Base-by-base conservation (phyloP, 2,329 filamentous ascomycete species). In the Paraphaeosphaeria minitans region DNA sequence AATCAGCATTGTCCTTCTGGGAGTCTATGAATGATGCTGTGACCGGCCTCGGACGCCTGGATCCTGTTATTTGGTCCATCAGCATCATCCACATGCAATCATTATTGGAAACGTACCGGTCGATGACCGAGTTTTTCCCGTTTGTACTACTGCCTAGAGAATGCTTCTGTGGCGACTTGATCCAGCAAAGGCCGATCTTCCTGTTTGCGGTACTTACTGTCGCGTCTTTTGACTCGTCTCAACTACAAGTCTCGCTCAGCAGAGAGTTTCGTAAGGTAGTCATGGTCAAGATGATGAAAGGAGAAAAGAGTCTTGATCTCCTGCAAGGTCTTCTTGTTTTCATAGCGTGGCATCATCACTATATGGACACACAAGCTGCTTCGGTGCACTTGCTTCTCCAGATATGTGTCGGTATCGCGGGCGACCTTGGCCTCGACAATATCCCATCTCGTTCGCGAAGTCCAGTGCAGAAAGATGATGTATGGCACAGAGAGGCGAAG, bases 291-390 rank as follows among this genome's bases (percentile, higher is more conserved):
- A 66, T 74, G 19, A 73, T 76, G 71, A 73, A 70, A 24, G 74
- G 74, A 3, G 72, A 75, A 51, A 76, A 74, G 59, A 75, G 66
- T 37, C 41, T 75, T 27, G 73, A 76, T 57, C 48, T 76, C 31
- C 57, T 76, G 24, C 72, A 75, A 42, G 70, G 65, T 3, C 56
- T 76, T 27, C 57, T 76, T 14, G 66, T 75, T 13, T 76, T 75
- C 50, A 71, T 75, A 52, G 74, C 74, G 4, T 76, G 74, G 74
- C 73, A 76, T 39, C 73, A 76, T 33, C 73, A 73, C 50, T 76
- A 75, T 43, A 75, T 75, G 72, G 72, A 76, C 48, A 54, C 67
- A 27, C 67, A 75, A 33, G 70, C 72, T 8, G 65, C 74, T 31
- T 75, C 73, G 1, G 67, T 75, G 35, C 67, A 70, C 14, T 69